Evolutionary conservation across 2,329 filamentous ascomycete genomes (phyloP).

Genomic region (Pseudopithomyces chartarum): DNA sequence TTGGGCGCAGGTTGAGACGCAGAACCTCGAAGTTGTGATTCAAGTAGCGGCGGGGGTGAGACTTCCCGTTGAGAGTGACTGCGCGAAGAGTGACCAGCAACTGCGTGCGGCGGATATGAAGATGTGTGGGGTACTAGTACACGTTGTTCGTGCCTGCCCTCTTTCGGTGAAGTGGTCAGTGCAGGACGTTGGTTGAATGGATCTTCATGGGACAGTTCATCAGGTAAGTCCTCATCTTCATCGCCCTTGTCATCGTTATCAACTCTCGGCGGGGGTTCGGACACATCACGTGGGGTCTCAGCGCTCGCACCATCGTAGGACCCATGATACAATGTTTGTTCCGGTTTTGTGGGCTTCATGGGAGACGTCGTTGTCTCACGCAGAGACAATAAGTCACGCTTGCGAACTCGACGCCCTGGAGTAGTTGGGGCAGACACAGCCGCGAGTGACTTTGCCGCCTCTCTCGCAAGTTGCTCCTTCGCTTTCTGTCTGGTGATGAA

Average conservation of each 20-base stretch:
- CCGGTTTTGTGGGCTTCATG: constrained; percentile 8
- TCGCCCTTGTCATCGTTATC: constrained; percentile 16
- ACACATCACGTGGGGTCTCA: constrained; percentile 26
- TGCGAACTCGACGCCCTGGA: constrained; percentile 16
- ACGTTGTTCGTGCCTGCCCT: constrained; percentile 15
- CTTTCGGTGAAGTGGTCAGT: constrained; percentile 11
- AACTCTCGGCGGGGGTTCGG: constrained; percentile 17
- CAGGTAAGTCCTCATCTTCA: constrained; percentile 24
- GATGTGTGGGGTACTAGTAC: constrained; percentile 46
- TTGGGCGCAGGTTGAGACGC: constrained; percentile 23
- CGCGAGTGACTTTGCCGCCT: constrained; percentile 29
- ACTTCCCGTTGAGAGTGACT: constrained; percentile 24
- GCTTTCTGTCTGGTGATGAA: constrained; percentile 24
- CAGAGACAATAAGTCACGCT: constrained; percentile 18
- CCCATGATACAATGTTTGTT: constrained; percentile 9
- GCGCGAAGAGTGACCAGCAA: constrained; percentile 24
- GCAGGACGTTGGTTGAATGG: constrained; percentile 12
- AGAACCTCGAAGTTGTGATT: constrained; percentile 21
- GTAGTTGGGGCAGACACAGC: constrained; percentile 32
- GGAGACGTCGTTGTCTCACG: constrained; percentile 35
- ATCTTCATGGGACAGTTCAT: constrained; percentile 36
- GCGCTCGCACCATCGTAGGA: constrained; percentile 30
- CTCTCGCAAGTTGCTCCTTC: constrained; percentile 27
- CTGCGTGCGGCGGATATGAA: constrained; percentile 37
- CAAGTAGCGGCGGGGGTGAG: constrained; percentile 25